These are phyloP conservation scores for Paralagenidium karlingii DNA, from an alignment of 352 stramenopile species.

Conservation along the genomic window DNA sequence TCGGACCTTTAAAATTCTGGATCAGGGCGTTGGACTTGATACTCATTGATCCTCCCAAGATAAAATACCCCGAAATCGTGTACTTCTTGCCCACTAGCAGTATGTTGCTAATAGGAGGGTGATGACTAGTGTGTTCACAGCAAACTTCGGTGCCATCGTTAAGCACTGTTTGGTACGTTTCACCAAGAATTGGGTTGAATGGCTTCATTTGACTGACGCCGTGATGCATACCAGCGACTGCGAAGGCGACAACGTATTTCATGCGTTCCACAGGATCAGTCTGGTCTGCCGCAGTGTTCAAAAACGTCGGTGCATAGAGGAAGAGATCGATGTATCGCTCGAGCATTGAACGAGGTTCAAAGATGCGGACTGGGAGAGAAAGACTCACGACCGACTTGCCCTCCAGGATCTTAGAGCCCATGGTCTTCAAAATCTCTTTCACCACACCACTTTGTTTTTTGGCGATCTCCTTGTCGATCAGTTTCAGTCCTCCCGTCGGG, in stretches of 20 bases:
- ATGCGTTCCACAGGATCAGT: conserved; percentile 57
- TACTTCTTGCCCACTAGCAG: conserved; percentile 67
- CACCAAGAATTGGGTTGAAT: conserved; percentile 76
- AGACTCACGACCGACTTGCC: conserved; percentile 69
- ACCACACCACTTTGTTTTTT: conserved; percentile 79
- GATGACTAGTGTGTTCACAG: conserved; percentile 78
- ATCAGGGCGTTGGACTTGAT: conserved; percentile 80
- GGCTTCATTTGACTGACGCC: conserved; percentile 73
- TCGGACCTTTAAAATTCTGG: conserved; percentile 64
- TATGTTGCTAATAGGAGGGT: conserved; percentile 78
- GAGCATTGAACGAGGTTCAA: conserved; percentile 71
- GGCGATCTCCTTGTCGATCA: conserved; percentile 74
- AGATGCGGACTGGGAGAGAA: conserved; percentile 75
- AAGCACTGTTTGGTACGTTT: conserved; percentile 60
- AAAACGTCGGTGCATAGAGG: conserved; percentile 64
- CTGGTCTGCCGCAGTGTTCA: conserved; percentile 46
- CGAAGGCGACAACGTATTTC: conserved; percentile 71
- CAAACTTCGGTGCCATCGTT: conserved; percentile 71
- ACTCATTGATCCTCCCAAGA: conserved; percentile 67
- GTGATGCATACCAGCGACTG: conserved; percentile 65
- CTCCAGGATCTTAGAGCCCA: conserved; percentile 48
- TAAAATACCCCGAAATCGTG: conserved; percentile 47
- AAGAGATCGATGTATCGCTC: conserved; percentile 72
- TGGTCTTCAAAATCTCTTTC: conserved; percentile 75
- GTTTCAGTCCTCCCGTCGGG: conserved; percentile 56